Base-by-base conservation (phyloP, 192 early-diverging fungal genomes). In the Gigaspora rosea region DNA sequence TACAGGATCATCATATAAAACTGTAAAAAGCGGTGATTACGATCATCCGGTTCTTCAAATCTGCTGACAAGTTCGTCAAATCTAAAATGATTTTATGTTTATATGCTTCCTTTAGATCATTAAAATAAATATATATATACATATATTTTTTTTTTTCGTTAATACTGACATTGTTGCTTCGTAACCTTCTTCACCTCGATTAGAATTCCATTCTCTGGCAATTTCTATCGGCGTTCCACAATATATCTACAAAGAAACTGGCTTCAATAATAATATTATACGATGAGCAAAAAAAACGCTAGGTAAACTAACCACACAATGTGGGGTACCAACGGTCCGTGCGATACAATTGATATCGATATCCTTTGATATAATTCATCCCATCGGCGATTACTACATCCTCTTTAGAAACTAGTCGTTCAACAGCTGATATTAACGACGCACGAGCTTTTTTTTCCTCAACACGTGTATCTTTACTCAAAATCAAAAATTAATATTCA, bases 361-460 rank as follows among this genome's bases (percentile, higher is more conserved):
- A 95, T 7, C 98, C 97, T 86, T 99, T 99, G 82, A 99, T 98
- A 84, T 98, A 98, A 82, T 99, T 99, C 78, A 97, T 80, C n/a
- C 88, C 86, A 78, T 99, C 98, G 8, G 89, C 94, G 62, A 99
- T 96, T 13, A 98, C 91, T 61, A 99, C 87, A 67, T 86, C 85
- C n/a, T 97, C 92, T 62, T 90, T 91, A 33, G 92, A 89, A 47
- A 98, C 81, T 2, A 90, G 79, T 48, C 98, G 83, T 80, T 98
- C 96, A 35, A 97, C 93, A 0, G 96, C 93, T 0, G 97, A 98
- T 73, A 98, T 80, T 52, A 98, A 82, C 3, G 90, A 84, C 15
- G 89, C 94, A 51, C 98, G 91, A 18, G 92, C 89, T 49, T 92
- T 93, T 81, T 99, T 98, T 82, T 99, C 98, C n/a, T 90, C 91